A percentile compares a stretch with the other conserved stretches of the same genome.
Conservation (phyloP, 305 asterid species). For the Caryopteris hybrid region DNA sequence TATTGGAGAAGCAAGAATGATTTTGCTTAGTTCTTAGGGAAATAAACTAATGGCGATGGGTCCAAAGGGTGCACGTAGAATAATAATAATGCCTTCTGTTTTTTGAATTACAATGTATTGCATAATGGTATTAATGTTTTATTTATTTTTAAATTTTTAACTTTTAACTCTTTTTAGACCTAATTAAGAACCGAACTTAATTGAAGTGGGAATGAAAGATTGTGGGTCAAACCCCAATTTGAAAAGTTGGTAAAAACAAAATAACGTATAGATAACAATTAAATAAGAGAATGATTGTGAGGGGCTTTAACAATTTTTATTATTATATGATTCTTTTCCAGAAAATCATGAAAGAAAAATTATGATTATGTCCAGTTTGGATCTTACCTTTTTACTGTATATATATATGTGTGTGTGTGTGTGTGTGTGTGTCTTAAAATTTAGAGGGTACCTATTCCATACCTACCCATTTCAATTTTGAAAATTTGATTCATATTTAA, state of each 20-base stretch:
- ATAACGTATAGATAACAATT: too few relatives aligned
- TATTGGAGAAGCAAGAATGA: constrained; percentile 14
- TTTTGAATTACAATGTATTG: too few relatives aligned
- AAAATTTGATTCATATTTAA: background rate
- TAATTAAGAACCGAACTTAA: constrained; percentile 1
- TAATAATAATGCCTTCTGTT: too few relatives aligned
- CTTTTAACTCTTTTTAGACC: too few relatives aligned
- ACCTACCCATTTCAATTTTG: background rate
- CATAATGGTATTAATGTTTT: too few relatives aligned
- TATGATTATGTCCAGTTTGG: background rate
- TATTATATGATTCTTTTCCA: background rate
- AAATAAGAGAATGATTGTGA: constrained; percentile 11
- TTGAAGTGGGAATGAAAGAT: too few relatives aligned
- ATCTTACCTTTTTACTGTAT: too few relatives aligned
- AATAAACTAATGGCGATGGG: constrained; percentile 32
- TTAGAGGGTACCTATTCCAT: too few relatives aligned
- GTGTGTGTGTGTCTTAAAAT: too few relatives aligned
- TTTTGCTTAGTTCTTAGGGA: constrained; percentile 34
- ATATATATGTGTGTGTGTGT: too few relatives aligned
- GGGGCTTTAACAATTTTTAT: constrained; percentile 12
- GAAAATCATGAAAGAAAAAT: background rate
- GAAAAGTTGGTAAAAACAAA: background rate
- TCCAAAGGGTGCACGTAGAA: constrained; percentile 26
- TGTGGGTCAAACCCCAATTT: constrained; percentile 10
- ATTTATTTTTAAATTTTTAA: too few relatives aligned